Evolutionary conservation across 1,139 yeast species (phyloP).

Genomic region (Yamadazyma jaroonii): DNA sequence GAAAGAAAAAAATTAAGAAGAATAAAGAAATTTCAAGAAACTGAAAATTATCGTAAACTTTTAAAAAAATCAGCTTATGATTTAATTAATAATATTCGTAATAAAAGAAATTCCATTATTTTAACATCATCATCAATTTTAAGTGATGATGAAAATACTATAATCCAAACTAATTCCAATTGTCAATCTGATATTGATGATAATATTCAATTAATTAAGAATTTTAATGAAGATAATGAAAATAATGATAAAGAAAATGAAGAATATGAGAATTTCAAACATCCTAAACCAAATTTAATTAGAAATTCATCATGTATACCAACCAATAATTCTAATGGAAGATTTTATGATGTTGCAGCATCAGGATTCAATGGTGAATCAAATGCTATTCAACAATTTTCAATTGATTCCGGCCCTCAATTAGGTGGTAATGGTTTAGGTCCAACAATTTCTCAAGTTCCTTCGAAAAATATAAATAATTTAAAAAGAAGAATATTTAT

Average conservation of each 20-base stretch:
- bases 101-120: slow-evolving; percentile 16
- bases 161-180: slow-evolving; percentile 13
- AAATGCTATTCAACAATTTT: slow-evolving; percentile 36
- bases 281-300: slow-evolving; percentile 23
- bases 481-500: slow-evolving; percentile 52
- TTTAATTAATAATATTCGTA: slow-evolving; percentile 26
- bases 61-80: slow-evolving; percentile 36
- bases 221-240: slow-evolving; percentile 1
- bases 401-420: slow-evolving; percentile 39
- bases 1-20: slow-evolving; percentile 39
- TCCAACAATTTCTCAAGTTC: slow-evolving; percentile 63
- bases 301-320: slow-evolving; percentile 32
- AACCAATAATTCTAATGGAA: slow-evolving; percentile 33
- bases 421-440: slow-evolving; percentile 63
- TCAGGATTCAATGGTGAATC: slow-evolving; percentile 76
- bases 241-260: slow-evolving; percentile 6
- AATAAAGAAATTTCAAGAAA: slow-evolving; percentile 38
- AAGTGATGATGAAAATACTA: slow-evolving; percentile 15
- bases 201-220: background rate
- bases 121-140: slow-evolving; percentile 8
- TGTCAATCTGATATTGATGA: slow-evolving; percentile 3
- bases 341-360: slow-evolving; percentile 68
- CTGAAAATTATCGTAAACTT: slow-evolving; percentile 37
- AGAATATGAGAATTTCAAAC: slow-evolving; percentile 15
- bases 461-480: slow-evolving; percentile 62